Base-by-base conservation (phyloP, 352 stramenopile genomes). In the Globisporangium recalcitrans region DNA sequence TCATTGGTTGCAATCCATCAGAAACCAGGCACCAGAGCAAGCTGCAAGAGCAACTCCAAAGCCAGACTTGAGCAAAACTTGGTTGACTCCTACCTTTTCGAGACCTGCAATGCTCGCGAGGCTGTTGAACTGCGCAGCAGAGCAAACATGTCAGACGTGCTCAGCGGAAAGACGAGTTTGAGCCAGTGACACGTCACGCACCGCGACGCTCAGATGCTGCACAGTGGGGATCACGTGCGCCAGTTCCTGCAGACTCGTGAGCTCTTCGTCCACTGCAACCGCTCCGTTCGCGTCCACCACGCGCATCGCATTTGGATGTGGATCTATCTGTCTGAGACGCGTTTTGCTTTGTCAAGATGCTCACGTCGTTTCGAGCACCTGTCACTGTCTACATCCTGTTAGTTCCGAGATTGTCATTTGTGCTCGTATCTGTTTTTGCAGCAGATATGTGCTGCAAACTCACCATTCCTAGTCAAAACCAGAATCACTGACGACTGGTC, bases 161-260 rank as follows among this genome's bases (percentile, higher is more conserved):
- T 21, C 7, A 3, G 16, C 3, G 9, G 10, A 21, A 14, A 8
- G 11, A 1, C 34, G 47, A 31, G 46, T 31, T 56, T 8, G n/a
- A 11, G 49, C 1, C 1, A 66, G 11, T 42, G 4, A 2, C 27
- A 73, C 38, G 16, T 21, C 16, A 46, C 38, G 38, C 54, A 90
- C 83, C 65, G 76, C 64, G 49, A 91, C 67, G 60, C 87, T 92
- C 29, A 91, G 58, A 44, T 90, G 76, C 58, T 85, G 76, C 11
- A 62, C 63, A 4, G 60, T 55, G 2, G 38, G 29, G 11, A 84
- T 58, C 5, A 56, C 55, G 4, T 42, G 29, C n/a, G 47, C 63
- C 10, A 80, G 34, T 36, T 73, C 62, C 0, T 61, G 62, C 0
- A 80, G 62, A 51, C 55, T 73, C 34, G 64, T 59, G 21, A 92